phyloP scores from a whole-genome alignment of 352 stramenopile species.

The Phytophthora tubulina region DNA sequence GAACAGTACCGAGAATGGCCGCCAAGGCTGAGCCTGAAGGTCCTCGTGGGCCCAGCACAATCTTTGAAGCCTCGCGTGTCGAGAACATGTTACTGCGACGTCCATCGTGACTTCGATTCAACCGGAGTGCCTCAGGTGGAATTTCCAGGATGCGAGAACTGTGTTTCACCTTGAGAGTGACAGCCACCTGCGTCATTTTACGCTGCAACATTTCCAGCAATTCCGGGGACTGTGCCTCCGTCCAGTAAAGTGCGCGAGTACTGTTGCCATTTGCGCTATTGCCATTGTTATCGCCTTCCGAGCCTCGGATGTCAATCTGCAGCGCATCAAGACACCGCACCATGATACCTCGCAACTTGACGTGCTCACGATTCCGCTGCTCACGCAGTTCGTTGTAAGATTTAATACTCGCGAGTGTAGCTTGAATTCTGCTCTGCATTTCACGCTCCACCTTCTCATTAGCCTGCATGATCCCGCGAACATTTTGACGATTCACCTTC shows the following conservation, averaged over 20 bases:
- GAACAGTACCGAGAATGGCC: conserved; percentile 58
- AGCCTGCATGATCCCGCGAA: conserved; percentile 48
- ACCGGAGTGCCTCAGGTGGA: conserved; percentile 35
- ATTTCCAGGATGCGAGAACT: conserved; percentile 40
- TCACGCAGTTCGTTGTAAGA: conserved; percentile 68
- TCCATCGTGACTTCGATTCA: conserved; percentile 28
- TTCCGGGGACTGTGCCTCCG: conserved; percentile 55
- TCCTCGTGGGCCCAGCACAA: conserved; percentile 63
- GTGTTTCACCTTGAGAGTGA: conserved; percentile 67
- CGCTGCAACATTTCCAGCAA: conserved; percentile 71
- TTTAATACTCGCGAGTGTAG: conserved; percentile 39
- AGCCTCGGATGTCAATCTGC: conserved; percentile 34
- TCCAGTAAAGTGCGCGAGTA: conserved; percentile 47
- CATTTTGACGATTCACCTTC: conserved; percentile 39
- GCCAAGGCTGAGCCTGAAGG: conserved; percentile 56
- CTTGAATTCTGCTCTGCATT: conserved; percentile 45
- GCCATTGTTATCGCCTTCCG: neutral
- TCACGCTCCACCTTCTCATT: conserved; percentile 45
- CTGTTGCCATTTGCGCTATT: neutral
- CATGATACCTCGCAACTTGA: conserved; percentile 60
- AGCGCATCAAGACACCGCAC: conserved; percentile 72
- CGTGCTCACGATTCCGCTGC: conserved; percentile 59
- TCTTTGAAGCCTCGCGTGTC: conserved; percentile 59
- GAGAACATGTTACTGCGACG: conserved; percentile 68
- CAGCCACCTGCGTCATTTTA: conserved; percentile 72